Evolutionary conservation across 352 stramenopile genomes (phyloP).

Genomic region (Blastocystis sp.): DNA sequence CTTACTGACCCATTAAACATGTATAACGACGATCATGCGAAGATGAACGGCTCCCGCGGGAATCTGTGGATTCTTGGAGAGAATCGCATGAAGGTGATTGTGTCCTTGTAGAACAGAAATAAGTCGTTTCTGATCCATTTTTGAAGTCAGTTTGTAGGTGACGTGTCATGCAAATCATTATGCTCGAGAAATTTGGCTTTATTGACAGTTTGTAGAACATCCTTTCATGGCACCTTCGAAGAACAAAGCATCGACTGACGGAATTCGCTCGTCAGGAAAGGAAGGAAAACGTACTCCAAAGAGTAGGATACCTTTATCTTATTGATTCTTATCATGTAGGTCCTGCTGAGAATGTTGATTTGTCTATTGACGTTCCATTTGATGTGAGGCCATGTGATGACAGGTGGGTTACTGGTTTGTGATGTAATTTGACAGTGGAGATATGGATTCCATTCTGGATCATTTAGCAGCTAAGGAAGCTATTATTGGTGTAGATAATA

Average conservation of each 20-base stretch:
- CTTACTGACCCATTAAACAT: too few species aligned
- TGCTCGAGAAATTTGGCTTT: too few species aligned
- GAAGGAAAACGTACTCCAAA: background rate
- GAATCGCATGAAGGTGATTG: too few species aligned
- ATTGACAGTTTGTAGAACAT: too few species aligned
- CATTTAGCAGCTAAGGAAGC: background rate
- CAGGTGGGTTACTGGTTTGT: background rate
- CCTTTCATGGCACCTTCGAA: too few species aligned
- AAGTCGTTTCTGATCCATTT: too few species aligned
- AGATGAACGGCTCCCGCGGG: background rate
- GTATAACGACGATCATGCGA: background rate
- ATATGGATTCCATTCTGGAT: background rate
- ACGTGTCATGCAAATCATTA: too few species aligned
- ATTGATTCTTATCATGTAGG: background rate
- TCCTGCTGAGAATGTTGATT: background rate
- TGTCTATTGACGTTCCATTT: background rate
- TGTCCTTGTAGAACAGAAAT: too few species aligned
- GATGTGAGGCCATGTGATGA: background rate
- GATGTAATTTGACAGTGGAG: background rate
- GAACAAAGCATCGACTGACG: too few species aligned
- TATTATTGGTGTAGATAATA: constrained; percentile 11
- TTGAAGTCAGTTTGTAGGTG: too few species aligned
- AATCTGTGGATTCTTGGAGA: background rate
- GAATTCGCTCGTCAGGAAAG: background rate
- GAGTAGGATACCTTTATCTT: background rate